phyloP scores from a whole-genome alignment of 2,329 filamentous ascomycete species.

The Atkinsonella hypoxylon region DNA sequence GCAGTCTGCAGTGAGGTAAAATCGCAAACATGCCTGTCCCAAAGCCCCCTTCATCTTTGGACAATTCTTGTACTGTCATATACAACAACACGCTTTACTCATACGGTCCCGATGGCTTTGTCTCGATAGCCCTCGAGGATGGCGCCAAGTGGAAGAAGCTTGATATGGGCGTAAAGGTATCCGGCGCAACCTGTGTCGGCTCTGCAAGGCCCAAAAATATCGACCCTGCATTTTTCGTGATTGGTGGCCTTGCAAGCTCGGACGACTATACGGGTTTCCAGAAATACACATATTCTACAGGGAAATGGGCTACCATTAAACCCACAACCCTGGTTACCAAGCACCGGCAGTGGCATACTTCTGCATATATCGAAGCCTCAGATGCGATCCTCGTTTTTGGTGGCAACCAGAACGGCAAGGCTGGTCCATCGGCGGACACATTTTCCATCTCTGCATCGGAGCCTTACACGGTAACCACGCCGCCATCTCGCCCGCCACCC shows the following conservation, averaged over 20 bases:
- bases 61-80: slow-evolving; percentile 71
- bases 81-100: slow-evolving; percentile 75
- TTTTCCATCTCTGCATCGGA: slow-evolving; percentile 57
- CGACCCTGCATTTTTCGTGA: slow-evolving; percentile 59
- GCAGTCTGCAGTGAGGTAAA: slow-evolving; percentile 3
- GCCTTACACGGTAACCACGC: slow-evolving; percentile 52
- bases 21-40: slow-evolving; percentile 54
- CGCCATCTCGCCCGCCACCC: slow-evolving; percentile 47
- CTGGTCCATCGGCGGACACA: slow-evolving; percentile 54
- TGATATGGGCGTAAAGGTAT: slow-evolving; percentile 54
- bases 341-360: slow-evolving; percentile 63
- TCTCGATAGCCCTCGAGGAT: slow-evolving; percentile 55
- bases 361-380: slow-evolving; percentile 58
- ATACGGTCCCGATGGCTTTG: slow-evolving; percentile 63
- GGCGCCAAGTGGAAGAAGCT: slow-evolving; percentile 63
- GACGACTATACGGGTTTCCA: slow-evolving; percentile 63
- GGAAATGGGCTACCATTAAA: slow-evolving; percentile 37
- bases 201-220: slow-evolving; percentile 47
- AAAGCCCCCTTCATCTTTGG: slow-evolving; percentile 55
- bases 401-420: slow-evolving; percentile 52
- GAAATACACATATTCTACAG: slow-evolving; percentile 43
- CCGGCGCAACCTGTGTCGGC: slow-evolving; percentile 66
- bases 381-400: slow-evolving; percentile 71
- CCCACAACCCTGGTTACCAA: slow-evolving; percentile 41
- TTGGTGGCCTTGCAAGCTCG: slow-evolving; percentile 55